A percentile compares a stretch with the other conserved stretches of the same genome.
Evolutionary conservation across 2,329 filamentous ascomycete species (phyloP).

Genomic region (Aspergillus pseudoglaucus): DNA sequence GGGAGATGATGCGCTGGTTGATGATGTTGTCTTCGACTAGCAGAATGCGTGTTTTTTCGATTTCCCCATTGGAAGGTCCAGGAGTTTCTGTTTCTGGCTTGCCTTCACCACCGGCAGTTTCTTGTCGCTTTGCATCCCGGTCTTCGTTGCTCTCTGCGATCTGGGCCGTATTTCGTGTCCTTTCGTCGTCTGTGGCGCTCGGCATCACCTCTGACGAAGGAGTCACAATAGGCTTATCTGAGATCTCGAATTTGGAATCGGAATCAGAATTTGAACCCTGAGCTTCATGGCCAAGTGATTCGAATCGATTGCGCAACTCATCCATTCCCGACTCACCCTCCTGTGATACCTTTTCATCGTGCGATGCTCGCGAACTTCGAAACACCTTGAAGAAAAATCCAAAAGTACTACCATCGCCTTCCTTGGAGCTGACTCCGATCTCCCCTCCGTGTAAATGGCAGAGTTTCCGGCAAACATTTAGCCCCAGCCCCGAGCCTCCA

Average conservation of each 20-base stretch:
- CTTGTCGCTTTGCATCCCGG: constrained; percentile 1
- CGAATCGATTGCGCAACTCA: constrained; percentile 12
- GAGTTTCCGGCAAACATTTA: constrained; percentile 73
- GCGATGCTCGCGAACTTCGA: constrained; percentile 4
- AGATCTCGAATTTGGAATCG: constrained; percentile 7
- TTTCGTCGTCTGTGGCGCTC: constrained; percentile 2
- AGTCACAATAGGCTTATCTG: constrained; percentile 9
- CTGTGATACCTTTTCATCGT: not conserved
- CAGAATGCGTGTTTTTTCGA: constrained; percentile 20
- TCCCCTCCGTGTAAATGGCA: constrained; percentile 74
- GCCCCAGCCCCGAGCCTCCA: constrained; percentile 68
- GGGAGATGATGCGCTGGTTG: constrained; percentile 35
- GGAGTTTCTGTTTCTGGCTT: not conserved
- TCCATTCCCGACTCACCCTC: constrained; percentile 7
- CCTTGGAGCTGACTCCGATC: constrained; percentile 61
- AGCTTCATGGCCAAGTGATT: constrained; percentile 9
- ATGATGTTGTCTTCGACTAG: constrained; percentile 42
- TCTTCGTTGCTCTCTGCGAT: constrained; percentile 1
- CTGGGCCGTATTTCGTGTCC: constrained; percentile 5
- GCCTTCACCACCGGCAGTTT: not conserved
- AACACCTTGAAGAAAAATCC: constrained; percentile 52
- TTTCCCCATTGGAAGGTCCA: not conserved
- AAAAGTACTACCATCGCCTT: constrained; percentile 52
- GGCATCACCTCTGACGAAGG: constrained; percentile 6
- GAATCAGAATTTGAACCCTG: not conserved